A percentile compares a stretch with the other conserved stretches of the same genome.
These are phyloP conservation scores for Macaranga tanarius DNA, from an alignment of 441 rosid species.

Conservation along the genomic window DNA sequence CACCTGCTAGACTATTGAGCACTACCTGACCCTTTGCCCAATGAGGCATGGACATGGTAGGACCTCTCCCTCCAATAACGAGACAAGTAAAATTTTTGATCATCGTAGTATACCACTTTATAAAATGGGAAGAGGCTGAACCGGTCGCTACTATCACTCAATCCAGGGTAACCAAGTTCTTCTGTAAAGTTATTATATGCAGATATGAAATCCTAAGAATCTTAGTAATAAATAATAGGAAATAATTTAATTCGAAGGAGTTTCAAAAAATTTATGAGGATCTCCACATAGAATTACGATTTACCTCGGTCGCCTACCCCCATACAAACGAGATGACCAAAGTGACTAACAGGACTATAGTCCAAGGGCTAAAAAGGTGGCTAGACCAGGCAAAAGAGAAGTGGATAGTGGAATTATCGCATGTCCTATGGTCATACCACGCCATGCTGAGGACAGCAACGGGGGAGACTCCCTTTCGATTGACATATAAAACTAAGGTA, in stretches of 20 bases:
- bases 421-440: no score
- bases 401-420: no score
- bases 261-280: neutral
- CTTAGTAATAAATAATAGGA: neutral
- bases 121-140: neutral
- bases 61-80: neutral
- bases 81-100: neutral
- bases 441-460: no score
- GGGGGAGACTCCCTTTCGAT: no score
- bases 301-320: neutral
- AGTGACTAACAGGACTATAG: neutral
- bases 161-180: neutral
- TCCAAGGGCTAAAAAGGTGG: neutral
- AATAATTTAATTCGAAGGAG: neutral
- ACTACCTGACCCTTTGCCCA: fast-evolving
- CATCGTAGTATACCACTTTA: neutral
- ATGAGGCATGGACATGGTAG: neutral
- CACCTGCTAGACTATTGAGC: neutral
- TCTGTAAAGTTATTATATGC: neutral
- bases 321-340: neutral
- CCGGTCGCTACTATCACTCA: neutral
- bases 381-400: neutral
- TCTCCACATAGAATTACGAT: fast-evolving
- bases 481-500: no score
- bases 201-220: neutral